Base-by-base conservation (phyloP, 805 yeast genomes). In the Cyberlindnera sargentensis region DNA sequence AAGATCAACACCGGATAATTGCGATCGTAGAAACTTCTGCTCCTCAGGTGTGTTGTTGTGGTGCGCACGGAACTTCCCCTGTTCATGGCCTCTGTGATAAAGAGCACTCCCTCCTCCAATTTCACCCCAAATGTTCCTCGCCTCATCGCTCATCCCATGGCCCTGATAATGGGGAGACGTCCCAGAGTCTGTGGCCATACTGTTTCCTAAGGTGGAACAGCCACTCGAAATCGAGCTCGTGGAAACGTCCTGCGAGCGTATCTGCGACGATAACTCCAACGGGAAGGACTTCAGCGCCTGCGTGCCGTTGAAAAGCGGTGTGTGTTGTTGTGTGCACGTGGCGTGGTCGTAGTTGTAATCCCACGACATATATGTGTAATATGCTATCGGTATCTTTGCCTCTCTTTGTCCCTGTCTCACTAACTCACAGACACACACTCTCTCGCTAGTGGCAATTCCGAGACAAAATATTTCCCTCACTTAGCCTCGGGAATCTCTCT, bases 61-160 rank as follows among this genome's bases (percentile, higher is more conserved):
- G 20, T 26, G 24, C 25, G 11, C 24, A 10, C 34, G 37, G 8
- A 24, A 32, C 24, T 33, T 34, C 20, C 20, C 20, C 20, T 15
- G 20, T 15, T 15, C 20, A 15, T 15, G 20, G 20, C 20, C 20
- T 15, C 20, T 15, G 20, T 15, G 20, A 15, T 15, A 15, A 15
- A 15, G 20, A 15, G 20, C 20, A 15, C 20, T 15, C 2, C 20
- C 20, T 15, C 20, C 20, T 15, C 20, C 20, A 15, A 15, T 15
- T 40, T 63, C 60, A 40, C 68, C 67, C 58, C 58, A 65, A 47
- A 65, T 51, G 43, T 64, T 66, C 44, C 59, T 66, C 24, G 51
- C 36, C 44, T 52, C 55, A 41, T 44, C 39, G 20, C 20, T 15
- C 20, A 15, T 15, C 20, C 20, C 20, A 15, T 15, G 20, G 20